Conservation (phyloP, 225 moss, liverwort and hornwort species). For the Sphagnum contortum region DNA sequence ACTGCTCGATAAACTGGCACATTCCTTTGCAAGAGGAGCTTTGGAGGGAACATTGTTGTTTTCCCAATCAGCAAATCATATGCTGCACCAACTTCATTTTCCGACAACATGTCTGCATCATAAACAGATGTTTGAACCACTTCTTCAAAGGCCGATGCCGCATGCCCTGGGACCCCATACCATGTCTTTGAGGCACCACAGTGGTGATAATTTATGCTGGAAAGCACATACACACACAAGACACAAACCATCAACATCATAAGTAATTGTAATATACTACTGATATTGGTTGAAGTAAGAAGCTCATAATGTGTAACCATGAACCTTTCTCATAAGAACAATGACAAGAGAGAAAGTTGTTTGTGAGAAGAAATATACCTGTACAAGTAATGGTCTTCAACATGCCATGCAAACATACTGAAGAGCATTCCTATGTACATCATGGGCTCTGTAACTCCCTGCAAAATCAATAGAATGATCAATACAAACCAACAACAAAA, state of each 20-base stretch:
- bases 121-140: constrained; percentile 25
- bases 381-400: constrained; percentile 39
- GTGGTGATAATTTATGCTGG: constrained; percentile 39
- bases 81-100: constrained; percentile 22
- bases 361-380: background rate
- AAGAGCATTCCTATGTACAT: constrained; percentile 42
- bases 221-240: no score
- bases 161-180: constrained; percentile 37
- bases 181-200: constrained; percentile 44
- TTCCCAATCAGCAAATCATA: constrained; percentile 30
- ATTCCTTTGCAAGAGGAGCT: constrained; percentile 15
- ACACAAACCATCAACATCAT: no score
- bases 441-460: constrained; percentile 41
- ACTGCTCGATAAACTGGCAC: constrained; percentile 29
- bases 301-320: no score
- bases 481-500: no score
- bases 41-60: constrained; percentile 36
- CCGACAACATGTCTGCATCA: constrained; percentile 21
- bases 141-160: constrained; percentile 27
- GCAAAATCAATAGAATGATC: background rate
- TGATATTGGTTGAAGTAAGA: no score
- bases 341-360: no score
- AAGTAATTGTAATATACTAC: no score
- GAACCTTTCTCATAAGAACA: no score
- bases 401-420: constrained; percentile 45